Percentiles rank a stretch among this genome's conserved stretches.
Evolutionary conservation across 208 protist species (phyloP).

Genomic region (Borovskyia barvae): DNA sequence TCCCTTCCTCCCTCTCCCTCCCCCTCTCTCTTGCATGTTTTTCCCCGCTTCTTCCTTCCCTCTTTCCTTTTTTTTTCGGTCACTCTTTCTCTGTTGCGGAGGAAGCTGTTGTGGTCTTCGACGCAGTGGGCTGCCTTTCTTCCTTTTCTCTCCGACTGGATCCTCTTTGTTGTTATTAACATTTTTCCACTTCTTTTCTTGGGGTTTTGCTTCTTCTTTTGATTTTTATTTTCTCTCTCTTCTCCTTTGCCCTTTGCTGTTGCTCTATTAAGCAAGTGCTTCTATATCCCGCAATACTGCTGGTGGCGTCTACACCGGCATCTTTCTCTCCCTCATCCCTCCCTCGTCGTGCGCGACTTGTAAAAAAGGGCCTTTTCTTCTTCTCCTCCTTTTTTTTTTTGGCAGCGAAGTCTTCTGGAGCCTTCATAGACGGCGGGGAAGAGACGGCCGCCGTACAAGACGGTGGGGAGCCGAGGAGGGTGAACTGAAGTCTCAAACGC

Average conservation of each 20-base stretch:
- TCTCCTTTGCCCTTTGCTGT: neutral
- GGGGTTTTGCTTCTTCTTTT: neutral
- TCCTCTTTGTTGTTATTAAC: neutral
- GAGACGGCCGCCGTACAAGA: too few species aligned
- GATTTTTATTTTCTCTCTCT: neutral
- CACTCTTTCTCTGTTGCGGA: neutral
- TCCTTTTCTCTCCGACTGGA: neutral
- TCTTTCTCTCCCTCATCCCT: neutral
- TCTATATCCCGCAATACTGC: too few species aligned
- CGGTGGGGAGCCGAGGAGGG: too few species aligned
- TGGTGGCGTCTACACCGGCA: too few species aligned
- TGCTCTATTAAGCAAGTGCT: neutral
- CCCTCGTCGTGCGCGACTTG: neutral
- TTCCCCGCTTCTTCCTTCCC: neutral
- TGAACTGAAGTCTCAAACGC: too few species aligned
- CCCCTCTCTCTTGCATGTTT: neutral
- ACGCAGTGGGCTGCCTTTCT: neutral
- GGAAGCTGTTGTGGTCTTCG: neutral
- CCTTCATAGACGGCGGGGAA: too few species aligned
- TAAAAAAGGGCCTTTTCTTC: neutral
- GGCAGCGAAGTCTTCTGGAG: too few species aligned
- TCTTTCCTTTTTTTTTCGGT: constrained; percentile 1
- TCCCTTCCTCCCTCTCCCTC: constrained; percentile 2
- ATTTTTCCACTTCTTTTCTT: neutral
- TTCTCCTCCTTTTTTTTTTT: too few species aligned